Percentiles rank a stretch among this genome's conserved stretches.
These are phyloP conservation scores for Leishmania aethiopica DNA, from an alignment of 208 protist species.

Conservation along the genomic window DNA sequence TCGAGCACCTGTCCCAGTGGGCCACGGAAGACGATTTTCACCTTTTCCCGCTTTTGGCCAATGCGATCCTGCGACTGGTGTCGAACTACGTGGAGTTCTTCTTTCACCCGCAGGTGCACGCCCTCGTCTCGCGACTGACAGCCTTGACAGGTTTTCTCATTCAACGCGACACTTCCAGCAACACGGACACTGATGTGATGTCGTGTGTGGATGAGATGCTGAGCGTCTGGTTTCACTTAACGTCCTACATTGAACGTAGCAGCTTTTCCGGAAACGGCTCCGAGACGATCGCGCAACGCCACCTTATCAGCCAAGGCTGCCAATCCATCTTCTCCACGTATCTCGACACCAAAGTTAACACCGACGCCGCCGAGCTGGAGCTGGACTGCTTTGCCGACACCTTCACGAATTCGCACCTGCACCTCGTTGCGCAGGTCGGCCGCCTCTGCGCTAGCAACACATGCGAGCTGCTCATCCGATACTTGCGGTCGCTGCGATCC, in stretches of 20 bases:
- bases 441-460: constrained; percentile 34
- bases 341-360: constrained; percentile 27
- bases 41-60: constrained; percentile 40
- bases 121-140: constrained; percentile 30
- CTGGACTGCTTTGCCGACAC: constrained; percentile 57
- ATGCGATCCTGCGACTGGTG: constrained; percentile 41
- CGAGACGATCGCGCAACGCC: constrained; percentile 4
- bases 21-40: constrained; percentile 22
- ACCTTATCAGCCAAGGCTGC: constrained; percentile 32
- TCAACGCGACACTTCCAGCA: constrained; percentile 31
- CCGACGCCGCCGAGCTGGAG: constrained; percentile 43
- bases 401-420: constrained; percentile 71
- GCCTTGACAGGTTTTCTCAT: constrained; percentile 43
- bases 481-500: constrained; percentile 3
- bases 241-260: constrained; percentile 37
- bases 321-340: constrained; percentile 36
- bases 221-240: constrained; percentile 50
- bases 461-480: constrained; percentile 29
- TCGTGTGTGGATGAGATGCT: constrained; percentile 72
- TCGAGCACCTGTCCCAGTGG: constrained; percentile 28
- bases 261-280: constrained; percentile 19
- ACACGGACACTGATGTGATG: constrained; percentile 66
- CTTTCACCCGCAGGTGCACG: constrained; percentile 18
- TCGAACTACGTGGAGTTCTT: constrained; percentile 45
- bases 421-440: constrained; percentile 67